Evolutionary conservation across 2,329 filamentous ascomycete species (phyloP).

Genomic region (Nemania abortiva): DNA sequence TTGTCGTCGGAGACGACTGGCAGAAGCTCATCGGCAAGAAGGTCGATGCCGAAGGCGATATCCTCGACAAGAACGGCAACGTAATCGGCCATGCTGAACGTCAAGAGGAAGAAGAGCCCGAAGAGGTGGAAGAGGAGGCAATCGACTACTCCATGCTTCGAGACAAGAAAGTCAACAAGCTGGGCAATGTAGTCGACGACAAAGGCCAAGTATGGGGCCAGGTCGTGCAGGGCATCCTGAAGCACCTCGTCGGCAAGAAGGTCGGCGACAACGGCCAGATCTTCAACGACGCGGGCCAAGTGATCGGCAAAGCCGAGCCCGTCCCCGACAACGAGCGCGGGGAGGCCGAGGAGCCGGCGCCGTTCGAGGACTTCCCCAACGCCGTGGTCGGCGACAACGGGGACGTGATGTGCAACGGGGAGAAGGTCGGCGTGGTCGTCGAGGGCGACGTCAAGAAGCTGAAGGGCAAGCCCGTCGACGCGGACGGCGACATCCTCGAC

Average conservation of each 20-base stretch:
- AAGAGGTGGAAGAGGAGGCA: conserved; percentile 51
- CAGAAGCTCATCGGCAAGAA: conserved; percentile 53
- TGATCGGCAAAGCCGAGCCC: conserved; percentile 75
- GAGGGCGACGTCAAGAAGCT: conserved; percentile 74
- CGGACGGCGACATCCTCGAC: conserved; percentile 77
- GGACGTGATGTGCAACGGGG: conserved; percentile 63
- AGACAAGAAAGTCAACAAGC: conserved; percentile 69
- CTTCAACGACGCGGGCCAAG: conserved; percentile 76
- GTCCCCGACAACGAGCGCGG: conserved; percentile 68
- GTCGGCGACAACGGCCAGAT: conserved; percentile 76
- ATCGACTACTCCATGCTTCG: conserved; percentile 64
- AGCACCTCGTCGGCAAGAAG: conserved; percentile 73
- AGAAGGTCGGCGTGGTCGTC: conserved; percentile 70
- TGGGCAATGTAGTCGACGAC: conserved; percentile 67
- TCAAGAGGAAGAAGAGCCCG: conserved; percentile 51
- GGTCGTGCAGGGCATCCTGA: conserved; percentile 71
- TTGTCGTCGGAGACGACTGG: conserved; percentile 55
- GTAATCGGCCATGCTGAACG: conserved; percentile 53
- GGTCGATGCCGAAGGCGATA: conserved; percentile 54
- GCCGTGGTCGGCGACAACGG: conserved; percentile 67
- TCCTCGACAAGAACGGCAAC: conserved; percentile 54
- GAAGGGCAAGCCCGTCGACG: conserved; percentile 73
- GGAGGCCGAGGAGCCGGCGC: conserved; percentile 60
- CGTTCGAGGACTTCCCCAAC: conserved; percentile 70
- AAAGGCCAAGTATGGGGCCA: conserved; percentile 69